Evolutionary conservation across 257 asterid genomes (phyloP).

Genomic region (Anisodus acutangulus): DNA sequence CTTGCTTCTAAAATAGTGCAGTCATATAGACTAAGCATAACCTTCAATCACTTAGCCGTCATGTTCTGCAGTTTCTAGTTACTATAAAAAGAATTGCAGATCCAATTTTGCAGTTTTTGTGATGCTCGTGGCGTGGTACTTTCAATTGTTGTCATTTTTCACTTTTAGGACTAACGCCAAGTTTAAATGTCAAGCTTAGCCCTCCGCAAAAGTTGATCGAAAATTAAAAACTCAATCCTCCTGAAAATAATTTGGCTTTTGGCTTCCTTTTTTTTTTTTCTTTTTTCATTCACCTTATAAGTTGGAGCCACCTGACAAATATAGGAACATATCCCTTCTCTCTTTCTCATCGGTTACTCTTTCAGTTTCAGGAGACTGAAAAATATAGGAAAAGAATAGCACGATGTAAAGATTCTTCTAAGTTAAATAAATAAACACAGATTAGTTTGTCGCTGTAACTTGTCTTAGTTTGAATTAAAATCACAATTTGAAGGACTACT

Average conservation of each 20-base stretch:
- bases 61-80: neutral
- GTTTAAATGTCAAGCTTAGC: neutral
- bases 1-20: neutral
- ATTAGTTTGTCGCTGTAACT: neutral
- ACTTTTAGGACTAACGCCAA: neutral
- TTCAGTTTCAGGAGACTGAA: neutral
- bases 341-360: neutral
- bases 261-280: too few species aligned
- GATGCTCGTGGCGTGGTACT: neutral
- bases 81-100: neutral
- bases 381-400: neutral
- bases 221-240: neutral
- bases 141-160: neutral
- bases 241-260: neutral
- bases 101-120: neutral
- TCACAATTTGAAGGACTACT: neutral
- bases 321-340: neutral
- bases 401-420: too few species aligned
- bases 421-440: neutral
- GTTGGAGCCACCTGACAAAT: neutral
- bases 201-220: neutral
- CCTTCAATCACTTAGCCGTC: neutral
- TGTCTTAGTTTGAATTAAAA: neutral
- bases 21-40: neutral
- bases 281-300: neutral